Conservation (phyloP, 495 filamentous ascomycete species). For the Copromyces sp. region DNA sequence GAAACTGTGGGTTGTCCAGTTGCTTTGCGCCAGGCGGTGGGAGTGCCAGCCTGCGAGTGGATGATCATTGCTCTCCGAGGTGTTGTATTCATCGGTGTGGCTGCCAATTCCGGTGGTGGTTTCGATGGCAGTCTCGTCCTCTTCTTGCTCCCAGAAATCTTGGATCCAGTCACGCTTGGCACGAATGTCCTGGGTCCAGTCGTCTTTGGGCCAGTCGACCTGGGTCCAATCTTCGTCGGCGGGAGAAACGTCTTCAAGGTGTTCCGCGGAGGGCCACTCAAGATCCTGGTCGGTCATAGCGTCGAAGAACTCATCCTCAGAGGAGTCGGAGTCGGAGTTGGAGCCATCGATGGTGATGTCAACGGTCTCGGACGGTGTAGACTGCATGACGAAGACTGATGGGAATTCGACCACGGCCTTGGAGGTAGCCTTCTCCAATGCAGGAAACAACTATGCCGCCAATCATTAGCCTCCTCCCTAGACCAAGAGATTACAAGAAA, state of each 20-base stretch:
- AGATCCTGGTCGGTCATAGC: not conserved
- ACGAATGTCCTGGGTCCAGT: too few relatives aligned
- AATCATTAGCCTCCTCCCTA: too few relatives aligned
- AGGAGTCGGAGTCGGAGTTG: not conserved
- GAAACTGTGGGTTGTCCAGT: not conserved
- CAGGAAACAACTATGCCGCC: too few relatives aligned
- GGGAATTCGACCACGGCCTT: not conserved
- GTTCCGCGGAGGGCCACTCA: not conserved
- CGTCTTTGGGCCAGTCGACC: not conserved
- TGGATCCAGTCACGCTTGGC: too few relatives aligned
- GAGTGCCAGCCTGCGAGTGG: not conserved
- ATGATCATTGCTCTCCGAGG: not conserved
- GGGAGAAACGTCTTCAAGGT: not conserved
- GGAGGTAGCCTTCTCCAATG: not conserved
- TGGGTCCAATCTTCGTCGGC: not conserved
- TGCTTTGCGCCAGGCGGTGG: not conserved
- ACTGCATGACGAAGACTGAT: not conserved
- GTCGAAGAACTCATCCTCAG: not conserved
- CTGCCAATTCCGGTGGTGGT: too few relatives aligned
- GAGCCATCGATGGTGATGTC: accelerated
- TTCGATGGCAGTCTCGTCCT: too few relatives aligned
- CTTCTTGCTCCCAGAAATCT: too few relatives aligned
- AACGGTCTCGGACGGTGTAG: not conserved
- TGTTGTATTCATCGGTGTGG: not conserved
- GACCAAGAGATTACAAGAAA: too few relatives aligned